phyloP scores from a whole-genome alignment of 192 early-diverging fungal genomes.

The Kappamyces sp. region DNA sequence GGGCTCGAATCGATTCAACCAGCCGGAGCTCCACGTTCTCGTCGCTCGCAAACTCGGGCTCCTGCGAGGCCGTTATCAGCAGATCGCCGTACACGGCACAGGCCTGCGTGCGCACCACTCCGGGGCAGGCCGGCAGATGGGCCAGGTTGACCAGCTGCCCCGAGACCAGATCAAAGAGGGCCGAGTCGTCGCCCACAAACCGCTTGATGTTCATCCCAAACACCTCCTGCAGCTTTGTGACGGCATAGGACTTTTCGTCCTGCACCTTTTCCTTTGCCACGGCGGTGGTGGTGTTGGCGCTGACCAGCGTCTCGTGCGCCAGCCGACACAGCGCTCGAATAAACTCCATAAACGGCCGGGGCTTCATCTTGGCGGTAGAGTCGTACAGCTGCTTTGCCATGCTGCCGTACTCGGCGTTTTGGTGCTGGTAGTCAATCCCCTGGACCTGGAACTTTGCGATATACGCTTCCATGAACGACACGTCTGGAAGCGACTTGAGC shows the following conservation, averaged over 20 bases:
- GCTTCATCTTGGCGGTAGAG: constrained; percentile 49
- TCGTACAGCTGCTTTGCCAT: constrained; percentile 65
- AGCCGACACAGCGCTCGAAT: constrained; percentile 61
- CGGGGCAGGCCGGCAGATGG: constrained; percentile 45
- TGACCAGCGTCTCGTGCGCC: constrained; percentile 34
- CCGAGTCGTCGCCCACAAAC: constrained; percentile 35
- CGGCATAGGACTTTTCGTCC: constrained; percentile 71
- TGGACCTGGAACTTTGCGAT: too few relatives aligned
- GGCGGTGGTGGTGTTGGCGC: constrained; percentile 23
- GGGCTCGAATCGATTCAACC: constrained; percentile 60
- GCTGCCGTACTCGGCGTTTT: neutral
- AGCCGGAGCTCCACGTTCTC: constrained; percentile 47
- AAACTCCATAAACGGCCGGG: constrained; percentile 58
- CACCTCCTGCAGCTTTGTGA: constrained; percentile 66
- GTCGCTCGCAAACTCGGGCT: constrained; percentile 36
- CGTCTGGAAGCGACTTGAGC: too few relatives aligned
- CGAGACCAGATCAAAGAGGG: constrained; percentile 59
- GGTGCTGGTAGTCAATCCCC: neutral
- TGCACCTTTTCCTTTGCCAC: constrained; percentile 39
- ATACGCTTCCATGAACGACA: too few relatives aligned
- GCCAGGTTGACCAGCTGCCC: constrained; percentile 70
- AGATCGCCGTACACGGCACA: constrained; percentile 73
- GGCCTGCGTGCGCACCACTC: constrained; percentile 66
- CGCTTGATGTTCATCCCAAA: constrained; percentile 44
- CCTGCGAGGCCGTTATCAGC: constrained; percentile 64